Evolutionary conservation across 108 stramenopile genomes (phyloP), one percentile per base, ranked within the genome.

Genomic region (Aurantiochytrium sp.): DNA sequence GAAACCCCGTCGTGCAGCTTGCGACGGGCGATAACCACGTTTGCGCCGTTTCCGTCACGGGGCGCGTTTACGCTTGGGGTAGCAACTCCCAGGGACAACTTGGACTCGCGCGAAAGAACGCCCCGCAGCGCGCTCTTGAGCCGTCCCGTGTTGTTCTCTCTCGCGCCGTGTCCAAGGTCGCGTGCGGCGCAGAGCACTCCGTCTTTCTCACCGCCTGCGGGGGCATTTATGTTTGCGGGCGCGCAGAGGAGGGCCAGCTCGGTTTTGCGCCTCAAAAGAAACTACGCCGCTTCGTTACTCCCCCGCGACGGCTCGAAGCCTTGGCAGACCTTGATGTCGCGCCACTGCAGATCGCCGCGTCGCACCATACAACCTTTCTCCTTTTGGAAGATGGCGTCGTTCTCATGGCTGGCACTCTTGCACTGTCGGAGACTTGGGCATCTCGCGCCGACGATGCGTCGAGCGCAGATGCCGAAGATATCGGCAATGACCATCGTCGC

Each of bases 161-260:
- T 6, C 51, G 23, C 42, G 25, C 5, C 42, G 59, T 88, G 19
- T n/a, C 47, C 16, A 21, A 89, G 89, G 92, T 93, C 5, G 91
- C 89, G 43, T 93, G 92, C 91, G 93, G 93, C 42, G 92, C 88
- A 10, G 89, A 91, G 87, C 92, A 93, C 91, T 91, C 92, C 19
- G 91, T 92, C 43, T 90, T 92, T 21, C 58, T 93, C 44, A 91
- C 91, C 47, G 73, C 58, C 18, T 25, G 29, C 49, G 92, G 93
- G 44, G 89, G 90, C 10, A 72, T 93, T 5, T 93, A 53, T 12
- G 76, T 47, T 1, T 83, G 76, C 4, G 76, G 76, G 2, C 49
- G 49, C 0, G n/a, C 49, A 12, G 49, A 83, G 6, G 25, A 83
- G 16, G 76, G 76, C 43, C 76, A 83, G 28, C 76, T 83, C 51